A percentile compares a stretch with the other conserved stretches of the same genome.
Conservation (phyloP, 2,329 filamentous ascomycete genomes). For the Botrytis byssoidea region DNA sequence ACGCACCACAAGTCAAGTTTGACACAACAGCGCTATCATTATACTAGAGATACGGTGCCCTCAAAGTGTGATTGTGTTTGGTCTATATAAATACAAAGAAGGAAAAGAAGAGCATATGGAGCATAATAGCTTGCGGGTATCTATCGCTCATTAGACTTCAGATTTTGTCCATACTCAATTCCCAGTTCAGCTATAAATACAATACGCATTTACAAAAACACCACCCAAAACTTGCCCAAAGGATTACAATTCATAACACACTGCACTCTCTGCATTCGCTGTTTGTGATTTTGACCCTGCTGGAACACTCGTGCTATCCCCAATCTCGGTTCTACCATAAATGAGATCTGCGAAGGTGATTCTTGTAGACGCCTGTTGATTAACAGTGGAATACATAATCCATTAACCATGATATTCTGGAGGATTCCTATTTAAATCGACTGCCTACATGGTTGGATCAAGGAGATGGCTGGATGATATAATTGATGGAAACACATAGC, state of each 20-base stretch:
- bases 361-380: background rate
- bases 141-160: background rate
- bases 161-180: background rate
- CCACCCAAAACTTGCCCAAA: background rate
- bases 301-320: background rate
- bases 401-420: background rate
- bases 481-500: background rate
- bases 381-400: no score
- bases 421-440: background rate
- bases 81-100: background rate
- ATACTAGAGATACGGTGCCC: background rate
- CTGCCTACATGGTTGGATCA: background rate
- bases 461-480: background rate
- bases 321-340: background rate
- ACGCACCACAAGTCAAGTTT: background rate
- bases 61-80: background rate
- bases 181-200: background rate
- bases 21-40: background rate
- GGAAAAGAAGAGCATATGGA: background rate
- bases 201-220: background rate
- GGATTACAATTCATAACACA: background rate
- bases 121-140: background rate
- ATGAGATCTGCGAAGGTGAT: background rate
- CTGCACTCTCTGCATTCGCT: background rate
- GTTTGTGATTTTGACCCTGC: no score